phyloP scores from a whole-genome alignment of 257 asterid species.

The Paraleonurus japonicus region DNA sequence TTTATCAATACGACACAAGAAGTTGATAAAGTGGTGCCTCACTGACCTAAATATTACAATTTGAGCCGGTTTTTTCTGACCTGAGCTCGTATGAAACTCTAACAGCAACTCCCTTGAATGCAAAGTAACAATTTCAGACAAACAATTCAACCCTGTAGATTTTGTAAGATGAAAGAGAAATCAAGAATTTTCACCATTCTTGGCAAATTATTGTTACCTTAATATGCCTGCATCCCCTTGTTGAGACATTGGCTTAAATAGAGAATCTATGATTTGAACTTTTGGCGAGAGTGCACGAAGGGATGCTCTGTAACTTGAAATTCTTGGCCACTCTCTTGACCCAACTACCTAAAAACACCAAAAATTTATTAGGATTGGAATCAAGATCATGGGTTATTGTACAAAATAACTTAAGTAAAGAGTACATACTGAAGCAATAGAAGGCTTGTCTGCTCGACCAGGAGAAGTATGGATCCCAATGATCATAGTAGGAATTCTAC shows the following conservation, averaged over 20 bases:
- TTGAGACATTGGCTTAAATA: slow-evolving; percentile 41
- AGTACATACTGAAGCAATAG: slow-evolving; percentile 54
- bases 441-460: slow-evolving; percentile 35
- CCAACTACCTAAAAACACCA: slow-evolving; percentile 44
- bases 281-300: slow-evolving; percentile 37
- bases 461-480: slow-evolving; percentile 38
- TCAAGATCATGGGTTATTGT: not conserved
- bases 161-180: not conserved
- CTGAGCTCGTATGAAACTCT: slow-evolving; percentile 45
- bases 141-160: not conserved
- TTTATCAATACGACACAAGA: not conserved
- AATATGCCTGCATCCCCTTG: slow-evolving; percentile 44
- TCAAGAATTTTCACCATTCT: not conserved
- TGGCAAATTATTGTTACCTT: slow-evolving; percentile 18
- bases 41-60: slow-evolving; percentile 50
- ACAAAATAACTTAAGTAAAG: not conserved
- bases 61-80: slow-evolving; percentile 42
- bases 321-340: slow-evolving; percentile 54
- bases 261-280: slow-evolving; percentile 39
- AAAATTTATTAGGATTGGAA: not conserved
- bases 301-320: slow-evolving; percentile 50
- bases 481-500: slow-evolving; percentile 49
- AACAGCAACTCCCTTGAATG: slow-evolving; percentile 45
- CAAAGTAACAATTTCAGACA: not conserved
- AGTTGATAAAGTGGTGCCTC: not conserved